Base-by-base conservation (phyloP, 352 stramenopile genomes). In the Phytophthora quininea region DNA sequence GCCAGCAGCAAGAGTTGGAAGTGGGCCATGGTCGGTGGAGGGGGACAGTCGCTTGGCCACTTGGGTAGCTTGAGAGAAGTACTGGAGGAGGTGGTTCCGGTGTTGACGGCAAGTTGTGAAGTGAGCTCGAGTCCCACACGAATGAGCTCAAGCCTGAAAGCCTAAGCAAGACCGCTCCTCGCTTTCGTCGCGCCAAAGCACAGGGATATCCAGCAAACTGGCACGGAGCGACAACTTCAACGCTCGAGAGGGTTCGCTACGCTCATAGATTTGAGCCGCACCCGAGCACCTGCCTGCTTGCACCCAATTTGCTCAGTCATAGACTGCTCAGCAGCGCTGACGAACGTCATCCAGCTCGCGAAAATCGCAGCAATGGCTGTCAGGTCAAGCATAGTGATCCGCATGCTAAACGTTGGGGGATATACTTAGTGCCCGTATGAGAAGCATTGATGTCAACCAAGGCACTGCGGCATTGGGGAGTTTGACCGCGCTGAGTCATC, bases 71-170 rank as follows among this genome's bases (percentile, higher is more conserved):
- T 46, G 50, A 43, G 12, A 38, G 37, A 48, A 43, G 51, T 67
- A 59, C 46, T 68, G 49, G 64, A 72, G 48, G 46, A 60, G 53
- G 64, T 72, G 55, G 63, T 62, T 71, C 63, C 43, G 63, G 42
- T 50, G 33, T 66, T 56, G 64, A 68, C 64, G 53, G 58, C 56
- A 54, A 68, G 40, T 54, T 58, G 33, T 72, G 53, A 27, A 72
- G 43, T 72, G 64, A 72, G 27, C 47, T 56, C 30, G 2, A 31
- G 14, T 49, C 15, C 8, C 43, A 1, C 35, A 40, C 35, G 35
- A 40, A 40, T 0, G 10, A 40, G 10, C 35, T 40, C 35, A 40
- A 1, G 27, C 46, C 19, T 33, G 14, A 5, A 30, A 60, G 51
- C 58, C 38, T 11, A 40, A 0, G 35, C 6, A 11, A 6, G 35